These are phyloP conservation scores for Coniferiporia weirii DNA, from an alignment of 1,284 basidiomycete genomes.

Conservation along the genomic window DNA sequence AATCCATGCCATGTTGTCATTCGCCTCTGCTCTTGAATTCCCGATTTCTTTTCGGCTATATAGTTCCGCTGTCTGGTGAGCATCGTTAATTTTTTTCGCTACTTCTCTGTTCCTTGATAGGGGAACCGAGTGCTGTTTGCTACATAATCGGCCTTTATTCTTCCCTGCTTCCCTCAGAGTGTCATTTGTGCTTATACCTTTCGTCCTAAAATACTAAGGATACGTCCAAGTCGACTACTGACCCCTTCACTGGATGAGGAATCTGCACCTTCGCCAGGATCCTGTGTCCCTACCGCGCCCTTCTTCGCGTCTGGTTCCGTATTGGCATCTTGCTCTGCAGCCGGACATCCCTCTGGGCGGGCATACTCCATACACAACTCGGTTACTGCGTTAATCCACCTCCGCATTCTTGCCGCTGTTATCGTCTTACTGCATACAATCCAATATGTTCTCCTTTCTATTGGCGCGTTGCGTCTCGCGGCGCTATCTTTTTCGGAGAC, in stretches of 20 bases:
- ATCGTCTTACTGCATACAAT: neutral
- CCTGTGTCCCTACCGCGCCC: neutral
- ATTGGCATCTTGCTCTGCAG: neutral
- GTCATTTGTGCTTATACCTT: neutral
- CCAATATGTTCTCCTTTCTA: neutral
- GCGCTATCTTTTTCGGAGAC: neutral
- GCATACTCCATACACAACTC: neutral
- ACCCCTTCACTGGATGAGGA: neutral
- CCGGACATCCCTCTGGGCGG: neutral
- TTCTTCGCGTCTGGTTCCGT: neutral
- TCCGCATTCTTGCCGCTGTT: neutral
- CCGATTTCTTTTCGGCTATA: no score
- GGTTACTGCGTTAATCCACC: neutral
- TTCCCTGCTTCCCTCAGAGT: no score
- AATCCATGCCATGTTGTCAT: no score
- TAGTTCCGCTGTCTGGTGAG: no score
- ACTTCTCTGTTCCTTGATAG: no score
- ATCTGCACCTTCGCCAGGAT: neutral
- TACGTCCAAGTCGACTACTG: neutral
- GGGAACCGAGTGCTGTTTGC: no score
- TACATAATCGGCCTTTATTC: no score
- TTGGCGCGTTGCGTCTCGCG: neutral
- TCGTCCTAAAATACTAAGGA: neutral
- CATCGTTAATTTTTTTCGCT: no score
- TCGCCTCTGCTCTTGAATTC: no score